Base-by-base conservation (phyloP, 306 rosid genomes). In the Hippophae gyantsensis region DNA sequence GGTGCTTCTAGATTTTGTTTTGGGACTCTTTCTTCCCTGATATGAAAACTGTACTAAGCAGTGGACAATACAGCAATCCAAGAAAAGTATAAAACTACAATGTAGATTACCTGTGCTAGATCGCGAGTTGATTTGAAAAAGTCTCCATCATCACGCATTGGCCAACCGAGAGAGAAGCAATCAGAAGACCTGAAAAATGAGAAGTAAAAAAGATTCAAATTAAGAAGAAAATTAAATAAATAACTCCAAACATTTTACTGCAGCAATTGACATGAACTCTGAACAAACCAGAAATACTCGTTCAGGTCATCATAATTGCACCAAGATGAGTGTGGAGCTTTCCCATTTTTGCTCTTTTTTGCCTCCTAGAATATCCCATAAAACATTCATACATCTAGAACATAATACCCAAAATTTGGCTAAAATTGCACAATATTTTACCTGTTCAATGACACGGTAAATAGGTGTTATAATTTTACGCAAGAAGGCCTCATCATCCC, bases 91-190 rank as follows among this genome's bases (percentile, higher is more conserved):
- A 66, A 41, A 61, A 60, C 42, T 51, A 63, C 44, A n/a, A 40
- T 7, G 46, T 40, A 44, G 66, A 57, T 57, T 73, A 87, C 95
- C 89, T 73, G 89, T 63, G 58, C 66, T 64, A 56, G 13, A 57
- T 77, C 79, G 63, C 81, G 79, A 64, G 98, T 87, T 48, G 96
- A 77, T 80, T 82, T 90, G 72, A 90, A 90, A 83, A 90, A 90
- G 32, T 82, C 92, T 10, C 95, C 98, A 73, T 92, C 98, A 68
- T 92, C 95, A 57, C 93, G 96, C 98, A 92, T 92, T 41, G 98
- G 98, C 98, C 98, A 92, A 61, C 98, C 98, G 55, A 92, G 96
- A 79, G 98, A 87, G 68, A 87, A 92, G 77, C 98, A 87, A 69
- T 83, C 87, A 69, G 84, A 65, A 45, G 96, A 79, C 98, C 98